These are phyloP conservation scores for Cordyceps sp. DNA, from an alignment of 2,329 filamentous ascomycete genomes.

Conservation along the genomic window DNA sequence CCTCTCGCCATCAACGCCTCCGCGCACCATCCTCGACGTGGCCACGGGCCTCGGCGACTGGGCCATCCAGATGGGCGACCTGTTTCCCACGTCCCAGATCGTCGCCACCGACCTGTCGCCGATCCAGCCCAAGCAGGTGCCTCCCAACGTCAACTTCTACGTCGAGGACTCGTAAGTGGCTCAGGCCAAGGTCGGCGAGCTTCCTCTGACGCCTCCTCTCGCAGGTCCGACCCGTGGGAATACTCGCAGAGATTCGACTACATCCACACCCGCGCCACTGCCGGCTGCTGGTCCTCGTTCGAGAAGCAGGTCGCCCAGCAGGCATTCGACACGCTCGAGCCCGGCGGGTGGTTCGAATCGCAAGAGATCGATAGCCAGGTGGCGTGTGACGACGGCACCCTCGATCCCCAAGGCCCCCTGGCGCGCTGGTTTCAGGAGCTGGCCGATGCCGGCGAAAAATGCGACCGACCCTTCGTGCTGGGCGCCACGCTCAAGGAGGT, in stretches of 20 bases:
- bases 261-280: constrained; percentile 32
- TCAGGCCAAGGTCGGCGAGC: too few relatives aligned
- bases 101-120: constrained; percentile 51
- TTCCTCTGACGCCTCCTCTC: too few relatives aligned
- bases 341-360: constrained; percentile 38
- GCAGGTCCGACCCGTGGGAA: constrained; percentile 7
- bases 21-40: constrained; percentile 22
- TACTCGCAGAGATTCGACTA: constrained; percentile 25
- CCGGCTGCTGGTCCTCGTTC: constrained; percentile 32
- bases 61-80: constrained; percentile 51
- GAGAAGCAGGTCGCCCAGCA: constrained; percentile 31
- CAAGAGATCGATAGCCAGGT: constrained; percentile 26
- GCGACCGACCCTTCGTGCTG: constrained; percentile 20
- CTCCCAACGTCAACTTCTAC: constrained; percentile 58
- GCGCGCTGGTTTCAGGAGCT: constrained; percentile 23
- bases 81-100: constrained; percentile 40
- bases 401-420: constrained; percentile 20
- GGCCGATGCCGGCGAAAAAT: constrained; percentile 17
- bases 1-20: constrained; percentile 16
- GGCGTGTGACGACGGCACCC: constrained; percentile 27
- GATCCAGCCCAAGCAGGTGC: constrained; percentile 48
- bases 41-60: constrained; percentile 35
- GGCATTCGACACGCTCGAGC: constrained; percentile 29
- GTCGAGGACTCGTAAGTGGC: constrained; percentile 42
- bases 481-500: constrained; percentile 17